phyloP scores from a whole-genome alignment of 192 early-diverging fungal genomes.

The Radiomyces spectabilis region DNA sequence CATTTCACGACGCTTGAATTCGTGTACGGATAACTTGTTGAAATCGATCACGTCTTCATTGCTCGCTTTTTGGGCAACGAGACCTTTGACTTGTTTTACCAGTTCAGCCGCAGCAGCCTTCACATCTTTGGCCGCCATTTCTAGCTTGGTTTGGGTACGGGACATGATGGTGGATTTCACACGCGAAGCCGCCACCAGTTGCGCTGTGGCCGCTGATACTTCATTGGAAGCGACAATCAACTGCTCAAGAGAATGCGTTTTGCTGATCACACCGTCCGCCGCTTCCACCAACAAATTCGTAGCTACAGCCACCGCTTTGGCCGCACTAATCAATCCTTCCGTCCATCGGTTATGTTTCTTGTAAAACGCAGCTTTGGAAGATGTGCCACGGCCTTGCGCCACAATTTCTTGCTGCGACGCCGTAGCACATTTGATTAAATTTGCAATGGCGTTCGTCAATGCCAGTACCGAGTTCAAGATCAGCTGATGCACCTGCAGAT shows the following conservation, averaged over 20 bases:
- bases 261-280: conserved; percentile 90
- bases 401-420: conserved; percentile 97
- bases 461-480: conserved; percentile 88
- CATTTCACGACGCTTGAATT: conserved; percentile 96
- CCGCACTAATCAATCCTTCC: conserved; percentile 94
- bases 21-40: conserved; percentile 73
- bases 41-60: conserved; percentile 58
- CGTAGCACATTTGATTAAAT: conserved; percentile 89
- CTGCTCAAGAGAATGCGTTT: conserved; percentile 85
- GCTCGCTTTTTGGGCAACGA: conserved; percentile 66
- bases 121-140: conserved; percentile 87
- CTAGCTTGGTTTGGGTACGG: conserved; percentile 85
- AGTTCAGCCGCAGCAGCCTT: conserved; percentile 83
- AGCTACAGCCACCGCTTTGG: conserved; percentile 86
- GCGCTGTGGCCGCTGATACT: conserved; percentile 91
- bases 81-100: conserved; percentile 85
- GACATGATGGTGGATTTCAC: conserved; percentile 91
- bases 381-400: conserved; percentile 74
- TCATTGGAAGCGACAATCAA: conserved; percentile 94
- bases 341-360: conserved; percentile 99
- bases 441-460: conserved; percentile 87
- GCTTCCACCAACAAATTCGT: conserved; percentile 89
- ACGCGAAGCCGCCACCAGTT: conserved; percentile 89
- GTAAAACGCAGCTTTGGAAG: conserved; percentile 84
- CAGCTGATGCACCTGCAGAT: conserved; percentile 84